Base-by-base conservation (phyloP, 331 rosid genomes). In the Pyracantha coccinea region DNA sequence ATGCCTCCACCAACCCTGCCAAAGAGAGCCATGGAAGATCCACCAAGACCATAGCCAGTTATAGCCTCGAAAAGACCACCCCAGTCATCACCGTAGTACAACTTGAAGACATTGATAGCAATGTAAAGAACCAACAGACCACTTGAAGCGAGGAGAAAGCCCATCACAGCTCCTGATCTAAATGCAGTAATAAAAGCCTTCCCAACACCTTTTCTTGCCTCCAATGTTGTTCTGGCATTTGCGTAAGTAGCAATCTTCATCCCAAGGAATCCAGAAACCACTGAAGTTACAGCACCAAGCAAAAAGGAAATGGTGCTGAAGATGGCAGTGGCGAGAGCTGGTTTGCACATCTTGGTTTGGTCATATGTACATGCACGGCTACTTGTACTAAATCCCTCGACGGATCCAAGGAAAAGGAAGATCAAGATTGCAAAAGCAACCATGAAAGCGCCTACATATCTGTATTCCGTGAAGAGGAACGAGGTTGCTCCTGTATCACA, bases 161-260 rank as follows among this genome's bases (percentile, higher is more conserved):
- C 99, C 99, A 95, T 90, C 24, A 90, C 99, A 44, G 97, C 98
- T 85, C 99, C 98, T 58, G 99, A 88, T 82, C 98, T 90, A 70
- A 95, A 92, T 71, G 98, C 99, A 0, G 72, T 55, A 33, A 92
- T 95, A 76, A 95, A 92, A 64, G 98, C 99, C 92, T 89, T 95
- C 50, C 97, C 99, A 71, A 95, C 97, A 11, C 99, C 93, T 80
- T 92, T 92, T 77, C 99, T 84, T 64, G 96, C 96, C 86, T 92
- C 97, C 64, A 92, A 69, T 5, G 97, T 92, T 67, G 97, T 95
- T 85, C 97, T 86, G 68, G 99, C 97, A 83, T 95, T 95, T 25
- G 99, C 99, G 23, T 86, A 92, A 25, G 99, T 92, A 31, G 99
- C 99, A 80, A 95, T 95, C 79, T 90, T 95, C 99, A 92, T 95